Evolutionary conservation across 371 early-diverging fungal genomes (phyloP), one percentile per base, ranked within the genome.

Genomic region (Fennellomyces sp.): DNA sequence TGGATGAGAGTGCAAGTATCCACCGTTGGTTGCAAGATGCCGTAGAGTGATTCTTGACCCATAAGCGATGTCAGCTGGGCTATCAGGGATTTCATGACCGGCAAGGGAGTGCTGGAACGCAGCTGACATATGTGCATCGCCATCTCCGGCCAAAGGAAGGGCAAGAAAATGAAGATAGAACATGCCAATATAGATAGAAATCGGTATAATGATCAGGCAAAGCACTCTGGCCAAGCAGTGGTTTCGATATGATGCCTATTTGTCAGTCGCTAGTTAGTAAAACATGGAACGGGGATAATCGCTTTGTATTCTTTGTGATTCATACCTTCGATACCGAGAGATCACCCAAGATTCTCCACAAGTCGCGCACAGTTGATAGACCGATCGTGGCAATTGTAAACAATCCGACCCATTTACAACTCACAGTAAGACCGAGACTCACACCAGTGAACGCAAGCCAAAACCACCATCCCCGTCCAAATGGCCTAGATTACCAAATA

Each of bases 331-430:
- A 58, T 8, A 88, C 71, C 26, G 80, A 68, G 6, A 84, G 65
- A 72, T 90, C 84, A 23, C 93, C 93, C 57, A 94, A 77, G 19
- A 94, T 70, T 29, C 87, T 68, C 98, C 98, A 98, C 17, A 97
- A 80, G 42, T 97, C 94, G 17, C 82, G 70, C 29, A 94, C 48
- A 0, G 93, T 90, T 11, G 93, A 92, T 12, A 93, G 69, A 0
- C 97, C 97, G 53, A 98, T 77, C 4, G 90, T 74, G 2, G 89
- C 92, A 58, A 97, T 83, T 5, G 90, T 88, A 55, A 98, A 94
- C 29, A 97, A 72, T 1, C 96, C 98, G 30, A 96, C 95, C 93
- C 95, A 93, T 73, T 97, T 97, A 65, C 90, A 80, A 69, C 84
- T 84, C 4, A 78, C 68, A 6, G 88, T 72, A 33, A 88, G 75